A percentile compares a stretch with the other conserved stretches of the same genome.
These are phyloP conservation scores for Beauveria scarabaeidicola DNA, from an alignment of 2,329 filamentous ascomycete species.

Conservation along the genomic window DNA sequence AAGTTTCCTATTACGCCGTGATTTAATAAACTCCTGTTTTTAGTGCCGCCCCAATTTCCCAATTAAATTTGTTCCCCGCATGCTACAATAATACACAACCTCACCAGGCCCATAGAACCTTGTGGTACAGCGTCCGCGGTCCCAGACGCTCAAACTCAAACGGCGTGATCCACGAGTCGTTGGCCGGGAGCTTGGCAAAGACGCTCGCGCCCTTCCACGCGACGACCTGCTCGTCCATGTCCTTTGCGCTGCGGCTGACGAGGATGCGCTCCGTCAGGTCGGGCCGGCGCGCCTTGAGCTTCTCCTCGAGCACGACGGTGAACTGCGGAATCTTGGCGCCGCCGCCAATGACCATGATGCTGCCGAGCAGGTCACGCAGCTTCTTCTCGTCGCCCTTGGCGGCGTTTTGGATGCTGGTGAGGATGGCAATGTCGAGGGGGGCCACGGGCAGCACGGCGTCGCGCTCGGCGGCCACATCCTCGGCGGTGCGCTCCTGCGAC, in stretches of 20 bases:
- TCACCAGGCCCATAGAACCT: slow-evolving; percentile 58
- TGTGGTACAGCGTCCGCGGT: slow-evolving; percentile 73
- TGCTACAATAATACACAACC: not conserved
- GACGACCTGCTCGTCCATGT: slow-evolving; percentile 95
- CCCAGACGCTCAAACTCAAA: slow-evolving; percentile 85
- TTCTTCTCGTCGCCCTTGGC: slow-evolving; percentile 87
- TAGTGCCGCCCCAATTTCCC: not conserved
- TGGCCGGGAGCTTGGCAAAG: slow-evolving; percentile 83
- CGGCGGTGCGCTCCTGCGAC: slow-evolving; percentile 39
- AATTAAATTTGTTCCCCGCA: not conserved
- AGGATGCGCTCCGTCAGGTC: slow-evolving; percentile 53
- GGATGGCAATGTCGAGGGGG: slow-evolving; percentile 79
- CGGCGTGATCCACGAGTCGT: slow-evolving; percentile 89
- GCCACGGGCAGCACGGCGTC: slow-evolving; percentile 76
- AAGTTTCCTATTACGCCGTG: not conserved
- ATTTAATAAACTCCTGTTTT: not conserved
- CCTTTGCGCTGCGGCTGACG: slow-evolving; percentile 66
- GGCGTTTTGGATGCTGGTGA: slow-evolving; percentile 81
- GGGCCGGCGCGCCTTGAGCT: slow-evolving; percentile 58
- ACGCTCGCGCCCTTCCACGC: slow-evolving; percentile 97
- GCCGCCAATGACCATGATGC: slow-evolving; percentile 85
- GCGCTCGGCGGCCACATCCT: slow-evolving; percentile 55
- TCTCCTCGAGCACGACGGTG: slow-evolving; percentile 73
- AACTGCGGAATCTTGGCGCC: slow-evolving; percentile 75
- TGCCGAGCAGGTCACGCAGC: slow-evolving; percentile 78